Conservation (phyloP, 257 asterid species). For the Prunella vulgaris region DNA sequence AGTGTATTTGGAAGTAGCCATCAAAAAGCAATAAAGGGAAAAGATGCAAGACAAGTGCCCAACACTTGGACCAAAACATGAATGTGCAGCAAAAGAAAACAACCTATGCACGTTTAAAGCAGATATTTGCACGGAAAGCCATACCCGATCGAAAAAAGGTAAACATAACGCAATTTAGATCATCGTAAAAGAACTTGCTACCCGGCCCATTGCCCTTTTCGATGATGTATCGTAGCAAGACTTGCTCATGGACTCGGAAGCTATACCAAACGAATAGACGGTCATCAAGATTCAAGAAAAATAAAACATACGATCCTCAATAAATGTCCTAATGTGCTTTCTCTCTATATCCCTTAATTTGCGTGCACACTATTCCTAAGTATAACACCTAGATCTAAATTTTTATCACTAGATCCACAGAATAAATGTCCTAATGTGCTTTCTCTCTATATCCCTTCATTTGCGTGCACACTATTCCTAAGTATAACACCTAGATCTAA, state of each 20-base stretch:
- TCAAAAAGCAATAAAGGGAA: background rate
- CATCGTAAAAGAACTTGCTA: background rate
- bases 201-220: background rate
- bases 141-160: background rate
- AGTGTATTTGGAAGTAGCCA: background rate
- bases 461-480: too few species aligned
- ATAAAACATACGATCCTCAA: background rate
- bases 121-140: background rate
- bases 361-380: background rate
- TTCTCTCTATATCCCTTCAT: too few species aligned
- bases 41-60: background rate
- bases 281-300: background rate
- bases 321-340: background rate
- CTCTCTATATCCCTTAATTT: background rate
- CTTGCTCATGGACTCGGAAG: background rate
- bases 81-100: background rate
- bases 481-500: too few species aligned
- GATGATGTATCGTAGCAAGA: background rate
- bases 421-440: too few species aligned
- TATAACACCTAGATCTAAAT: background rate
- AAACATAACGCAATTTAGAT: background rate
- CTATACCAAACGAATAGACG: background rate
- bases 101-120: background rate
- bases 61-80: background rate
- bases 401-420: too few species aligned